phyloP scores from a whole-genome alignment of 2,329 filamentous ascomycete genomes.

The Cercospora nicotianae region DNA sequence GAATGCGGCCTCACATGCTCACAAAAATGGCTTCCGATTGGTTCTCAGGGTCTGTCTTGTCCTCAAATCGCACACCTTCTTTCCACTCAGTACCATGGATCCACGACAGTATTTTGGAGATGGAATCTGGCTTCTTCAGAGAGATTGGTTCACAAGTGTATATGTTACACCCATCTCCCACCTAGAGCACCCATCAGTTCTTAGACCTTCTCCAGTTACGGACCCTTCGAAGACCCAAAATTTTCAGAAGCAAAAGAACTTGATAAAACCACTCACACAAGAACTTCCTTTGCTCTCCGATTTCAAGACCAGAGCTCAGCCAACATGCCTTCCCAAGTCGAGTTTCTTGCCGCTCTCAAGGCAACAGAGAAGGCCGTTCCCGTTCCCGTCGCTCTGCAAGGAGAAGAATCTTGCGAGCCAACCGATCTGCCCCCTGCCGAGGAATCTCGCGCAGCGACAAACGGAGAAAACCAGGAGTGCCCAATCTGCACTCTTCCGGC shows the following conservation, averaged over 20 bases:
- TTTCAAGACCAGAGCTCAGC: not conserved
- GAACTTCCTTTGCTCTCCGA: not conserved
- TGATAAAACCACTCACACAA: not conserved
- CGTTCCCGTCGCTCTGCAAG: not conserved
- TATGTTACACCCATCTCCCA: conserved; percentile 56
- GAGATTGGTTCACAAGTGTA: conserved; percentile 65
- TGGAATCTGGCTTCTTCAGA: not conserved
- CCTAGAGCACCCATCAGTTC: not conserved
- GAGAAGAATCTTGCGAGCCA: not conserved
- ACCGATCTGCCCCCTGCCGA: not conserved
- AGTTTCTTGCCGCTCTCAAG: not conserved
- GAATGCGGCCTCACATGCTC: not conserved
- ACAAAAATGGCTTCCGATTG: no score
- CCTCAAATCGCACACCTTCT: not conserved
- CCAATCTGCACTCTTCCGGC: not conserved
- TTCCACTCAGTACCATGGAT: not conserved
- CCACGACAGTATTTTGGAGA: not conserved
- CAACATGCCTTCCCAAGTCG: not conserved
- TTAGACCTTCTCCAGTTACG: not conserved
- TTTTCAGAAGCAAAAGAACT: not conserved
- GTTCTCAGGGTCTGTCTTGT: not conserved
- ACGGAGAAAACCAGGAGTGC: not conserved
- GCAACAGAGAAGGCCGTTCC: not conserved
- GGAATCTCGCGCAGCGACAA: not conserved
- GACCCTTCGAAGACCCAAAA: not conserved